Evolutionary conservation across 1,284 basidiomycete species (phyloP), one percentile per base, ranked within the genome.

Genomic region (Erythrobasidium hasegawianum): DNA sequence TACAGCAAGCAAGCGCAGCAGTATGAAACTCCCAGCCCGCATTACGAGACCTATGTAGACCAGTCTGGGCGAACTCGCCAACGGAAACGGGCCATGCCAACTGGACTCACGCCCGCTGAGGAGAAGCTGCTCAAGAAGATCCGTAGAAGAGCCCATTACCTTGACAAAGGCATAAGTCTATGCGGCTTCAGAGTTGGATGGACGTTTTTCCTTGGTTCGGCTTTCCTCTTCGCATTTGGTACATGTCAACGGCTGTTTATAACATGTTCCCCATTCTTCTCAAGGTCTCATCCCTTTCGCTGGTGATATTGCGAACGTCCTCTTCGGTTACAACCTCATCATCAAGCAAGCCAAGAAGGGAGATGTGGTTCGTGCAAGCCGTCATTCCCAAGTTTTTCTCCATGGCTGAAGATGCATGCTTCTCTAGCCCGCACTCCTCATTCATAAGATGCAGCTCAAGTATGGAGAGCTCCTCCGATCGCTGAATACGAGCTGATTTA

Each of bases 161-260:
- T 97, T 62, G 61, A 64, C 18, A 94, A 92, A 78, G 88, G 90
- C 7, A 89, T 97, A 80, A 81, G 77, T 54, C 61, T 97, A 11
- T 90, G 87, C 72, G 91, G 93, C 1, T 78, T 96, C 68, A 84
- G 85, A 9, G 92, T 96, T 69, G 93, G 94, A 2, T 95, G 87
- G 87, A 81, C 62, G 10, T 64, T 64, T 41, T 24, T 22, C 16
- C 22, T 68, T 9, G 59, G 57, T 39, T n/a, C 18, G n/a, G n/a
- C n/a, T n/a, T n/a, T n/a, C n/a, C n/a, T n/a, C n/a, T n/a, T n/a
- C n/a, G n/a, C n/a, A n/a, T n/a, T n/a, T n/a, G n/a, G n/a, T n/a
- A n/a, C n/a, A n/a, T n/a, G n/a, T n/a, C n/a, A n/a, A n/a, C n/a
- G n/a, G n/a, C n/a, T n/a, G n/a, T n/a, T n/a, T n/a, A n/a, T n/a